Base-by-base conservation (phyloP, 2,329 filamentous ascomycete species). In the Clarireedia sp. region DNA sequence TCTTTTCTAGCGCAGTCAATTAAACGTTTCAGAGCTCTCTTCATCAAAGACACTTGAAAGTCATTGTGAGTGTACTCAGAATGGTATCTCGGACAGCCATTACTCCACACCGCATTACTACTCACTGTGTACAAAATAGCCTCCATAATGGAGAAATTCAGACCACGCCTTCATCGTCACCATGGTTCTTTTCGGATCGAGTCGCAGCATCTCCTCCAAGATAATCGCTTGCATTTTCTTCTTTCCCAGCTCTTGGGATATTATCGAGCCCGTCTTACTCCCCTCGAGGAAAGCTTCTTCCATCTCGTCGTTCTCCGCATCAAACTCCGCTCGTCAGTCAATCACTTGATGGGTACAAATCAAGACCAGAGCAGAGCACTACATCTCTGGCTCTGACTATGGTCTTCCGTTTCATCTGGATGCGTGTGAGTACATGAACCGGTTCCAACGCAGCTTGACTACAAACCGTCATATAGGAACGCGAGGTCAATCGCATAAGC, bases 91-190 rank as follows among this genome's bases (percentile, higher is more conserved):
- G 40, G 40, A 43, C 40, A 43, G 9, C 17, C 9, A 21, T 12
- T 43, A 23, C 40, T 10, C 40, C 40, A 43, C 17, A 21, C 40
- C 10, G 40, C 17, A 10, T 43, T 19, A 4, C 40, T 17, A 43
- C n/a, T 19, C n/a, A 43, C 5, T 3, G 16, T 43, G 17, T 12
- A 43, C 21, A 43, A 7, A 12, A 43, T 17, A 10, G 40, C 16
- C 12, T 43, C 9, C 17, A 43, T 17, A 23, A 59, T 48, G 54
- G 8, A 66, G 56, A 23, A 64, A 64, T 7, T 14, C 51, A 12
- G 63, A 57, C 67, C 70, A 63, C 51, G 59, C 44, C 46, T 64
- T 70, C 63, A 60, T 67, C 6, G 63, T 61, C 33, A 51, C 64
- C 12, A 58, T 51, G 6, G 60, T 70, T 46, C 58, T 61, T 21